Evolutionary conservation across 2,329 filamentous ascomycete genomes (phyloP).

Genomic region (Drechslerella stenobrocha): DNA sequence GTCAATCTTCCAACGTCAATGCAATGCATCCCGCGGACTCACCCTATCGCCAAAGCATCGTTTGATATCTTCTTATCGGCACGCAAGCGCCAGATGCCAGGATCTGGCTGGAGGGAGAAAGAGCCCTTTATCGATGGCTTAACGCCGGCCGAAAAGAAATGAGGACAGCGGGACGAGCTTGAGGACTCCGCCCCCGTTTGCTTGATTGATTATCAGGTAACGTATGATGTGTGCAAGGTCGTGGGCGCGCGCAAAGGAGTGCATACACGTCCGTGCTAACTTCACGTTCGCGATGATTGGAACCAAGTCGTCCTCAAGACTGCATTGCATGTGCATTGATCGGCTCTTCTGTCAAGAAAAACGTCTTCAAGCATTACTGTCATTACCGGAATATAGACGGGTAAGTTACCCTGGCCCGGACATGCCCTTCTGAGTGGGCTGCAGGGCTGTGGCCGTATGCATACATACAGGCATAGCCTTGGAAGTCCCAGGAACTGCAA

Average conservation of each 20-base stretch:
- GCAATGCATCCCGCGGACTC: background rate
- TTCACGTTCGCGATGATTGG: constrained; percentile 4
- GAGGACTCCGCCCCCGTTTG: background rate
- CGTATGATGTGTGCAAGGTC: too few relatives aligned
- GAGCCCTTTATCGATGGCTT: too few relatives aligned
- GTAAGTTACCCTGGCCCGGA: constrained; percentile 22
- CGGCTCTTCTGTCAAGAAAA: background rate
- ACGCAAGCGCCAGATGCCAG: too few relatives aligned
- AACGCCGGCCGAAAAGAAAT: too few relatives aligned
- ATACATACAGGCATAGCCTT: constrained; percentile 46
- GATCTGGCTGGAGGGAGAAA: too few relatives aligned
- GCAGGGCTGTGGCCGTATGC: constrained; percentile 23
- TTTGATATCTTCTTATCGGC: too few relatives aligned
- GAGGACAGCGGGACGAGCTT: too few relatives aligned
- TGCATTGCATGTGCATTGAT: background rate
- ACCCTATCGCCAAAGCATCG: too few relatives aligned
- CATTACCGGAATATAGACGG: background rate
- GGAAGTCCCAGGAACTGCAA: constrained; percentile 29
- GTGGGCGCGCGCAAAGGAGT: background rate
- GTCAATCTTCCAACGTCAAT: too few relatives aligned
- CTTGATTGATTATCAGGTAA: too few relatives aligned
- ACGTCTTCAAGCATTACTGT: background rate
- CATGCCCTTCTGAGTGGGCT: constrained; percentile 4
- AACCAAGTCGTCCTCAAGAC: background rate
- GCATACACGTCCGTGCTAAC: background rate